These are phyloP conservation scores for Aspergillus amoenus DNA, from an alignment of 2,329 filamentous ascomycete genomes.

Conservation along the genomic window DNA sequence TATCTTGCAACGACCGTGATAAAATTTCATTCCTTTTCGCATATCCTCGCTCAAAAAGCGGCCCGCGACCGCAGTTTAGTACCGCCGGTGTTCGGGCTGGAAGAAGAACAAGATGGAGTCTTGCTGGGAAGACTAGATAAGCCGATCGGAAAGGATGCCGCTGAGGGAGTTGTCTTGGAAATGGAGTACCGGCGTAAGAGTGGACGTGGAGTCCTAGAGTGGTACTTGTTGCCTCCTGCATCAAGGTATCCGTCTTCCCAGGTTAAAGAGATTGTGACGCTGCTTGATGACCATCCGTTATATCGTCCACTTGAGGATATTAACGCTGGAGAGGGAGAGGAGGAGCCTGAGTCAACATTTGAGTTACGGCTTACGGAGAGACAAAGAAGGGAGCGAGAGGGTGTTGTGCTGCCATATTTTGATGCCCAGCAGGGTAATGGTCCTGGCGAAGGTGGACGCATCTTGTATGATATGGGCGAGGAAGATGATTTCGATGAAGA, in stretches of 20 bases:
- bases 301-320: constrained; percentile 56
- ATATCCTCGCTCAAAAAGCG: constrained; percentile 71
- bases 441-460: constrained; percentile 81
- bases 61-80: constrained; percentile 73
- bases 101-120: constrained; percentile 75
- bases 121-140: constrained; percentile 61
- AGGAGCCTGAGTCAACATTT: constrained; percentile 73
- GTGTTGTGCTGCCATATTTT: constrained; percentile 91
- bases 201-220: constrained; percentile 73
- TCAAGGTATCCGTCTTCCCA: constrained; percentile 46
- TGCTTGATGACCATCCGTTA: constrained; percentile 75
- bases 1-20: constrained; percentile 90
- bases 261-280: constrained; percentile 52
- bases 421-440: constrained; percentile 79
- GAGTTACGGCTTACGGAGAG: constrained; percentile 84
- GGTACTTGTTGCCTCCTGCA: constrained; percentile 57
- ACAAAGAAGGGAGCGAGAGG: constrained; percentile 81
- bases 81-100: constrained; percentile 75
- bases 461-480: constrained; percentile 92
- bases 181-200: constrained; percentile 85
- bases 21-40: constrained; percentile 68
- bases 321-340: constrained; percentile 45
- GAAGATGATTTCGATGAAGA: constrained; percentile 98
- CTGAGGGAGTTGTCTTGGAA: constrained; percentile 70
- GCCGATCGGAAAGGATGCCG: constrained; percentile 31